These are phyloP conservation scores for Rhodotorula babjevae DNA, from an alignment of 768 basidiomycete genomes.

Conservation along the genomic window DNA sequence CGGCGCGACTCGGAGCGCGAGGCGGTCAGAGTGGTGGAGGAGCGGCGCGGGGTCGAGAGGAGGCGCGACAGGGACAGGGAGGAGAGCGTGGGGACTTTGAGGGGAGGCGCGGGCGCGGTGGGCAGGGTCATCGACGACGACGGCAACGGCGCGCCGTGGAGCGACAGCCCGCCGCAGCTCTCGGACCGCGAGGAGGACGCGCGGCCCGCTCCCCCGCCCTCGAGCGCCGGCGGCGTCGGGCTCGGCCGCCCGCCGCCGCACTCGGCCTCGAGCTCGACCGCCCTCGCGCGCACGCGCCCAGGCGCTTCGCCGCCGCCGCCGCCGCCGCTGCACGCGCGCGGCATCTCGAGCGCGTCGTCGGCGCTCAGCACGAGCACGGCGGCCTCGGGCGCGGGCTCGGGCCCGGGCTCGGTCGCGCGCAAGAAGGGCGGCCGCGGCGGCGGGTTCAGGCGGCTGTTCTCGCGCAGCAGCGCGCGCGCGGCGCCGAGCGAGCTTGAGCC, in stretches of 20 bases:
- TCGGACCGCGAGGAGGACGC: background rate
- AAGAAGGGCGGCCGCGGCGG: background rate
- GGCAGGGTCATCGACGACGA: too few species aligned
- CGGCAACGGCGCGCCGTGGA: too few species aligned
- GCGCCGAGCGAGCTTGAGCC: background rate
- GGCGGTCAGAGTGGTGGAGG: constrained; percentile 27
- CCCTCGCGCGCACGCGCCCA: too few species aligned
- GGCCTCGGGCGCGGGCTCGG: background rate
- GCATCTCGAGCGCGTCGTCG: background rate
- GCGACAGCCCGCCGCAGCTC: constrained; percentile 10
- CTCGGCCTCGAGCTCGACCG: too few species aligned
- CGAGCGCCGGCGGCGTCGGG: background rate
- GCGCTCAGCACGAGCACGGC: background rate
- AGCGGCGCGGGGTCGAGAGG: constrained; percentile 14
- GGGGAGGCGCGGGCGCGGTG: background rate
- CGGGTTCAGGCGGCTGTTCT: background rate
- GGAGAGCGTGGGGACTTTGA: background rate
- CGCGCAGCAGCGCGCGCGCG: background rate
- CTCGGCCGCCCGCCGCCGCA: background rate
- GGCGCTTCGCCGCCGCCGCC: background rate
- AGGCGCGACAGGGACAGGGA: background rate
- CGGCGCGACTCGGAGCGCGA: constrained; percentile 21
- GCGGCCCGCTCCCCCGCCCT: too few species aligned
- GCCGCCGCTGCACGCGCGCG: background rate
- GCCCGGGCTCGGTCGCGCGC: too few species aligned